Conservation (phyloP, 2,329 filamentous ascomycete genomes). For the Colletotrichum incanum region DNA sequence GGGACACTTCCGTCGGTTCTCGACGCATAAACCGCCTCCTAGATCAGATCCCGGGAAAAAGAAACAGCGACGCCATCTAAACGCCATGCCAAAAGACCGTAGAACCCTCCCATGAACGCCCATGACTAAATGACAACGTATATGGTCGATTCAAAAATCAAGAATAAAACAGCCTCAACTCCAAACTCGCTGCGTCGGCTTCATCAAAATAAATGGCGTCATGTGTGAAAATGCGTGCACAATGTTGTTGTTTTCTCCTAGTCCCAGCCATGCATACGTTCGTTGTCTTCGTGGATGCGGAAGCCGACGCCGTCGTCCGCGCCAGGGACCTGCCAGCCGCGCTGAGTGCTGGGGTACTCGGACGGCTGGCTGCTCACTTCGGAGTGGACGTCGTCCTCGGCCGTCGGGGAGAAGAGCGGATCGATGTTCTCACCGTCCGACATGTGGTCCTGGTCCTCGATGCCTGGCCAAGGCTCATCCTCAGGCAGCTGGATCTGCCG, state of each 20-base stretch:
- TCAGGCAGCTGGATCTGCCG: slow-evolving; percentile 60
- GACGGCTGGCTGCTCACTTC: slow-evolving; percentile 67
- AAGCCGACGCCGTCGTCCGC: slow-evolving; percentile 50
- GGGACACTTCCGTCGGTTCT: not conserved
- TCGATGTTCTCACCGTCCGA: slow-evolving; percentile 69
- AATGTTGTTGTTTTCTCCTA: not conserved
- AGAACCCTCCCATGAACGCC: slow-evolving; percentile 8
- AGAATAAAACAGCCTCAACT: slow-evolving; percentile 26
- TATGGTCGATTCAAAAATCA: slow-evolving; percentile 27
- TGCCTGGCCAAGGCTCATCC: slow-evolving; percentile 71
- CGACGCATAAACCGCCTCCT: not conserved
- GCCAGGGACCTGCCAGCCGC: slow-evolving; percentile 54
- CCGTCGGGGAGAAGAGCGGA: slow-evolving; percentile 51
- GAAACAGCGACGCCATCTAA: slow-evolving; percentile 15
- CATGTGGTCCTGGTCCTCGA: slow-evolving; percentile 65
- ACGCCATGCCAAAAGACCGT: slow-evolving; percentile 26
- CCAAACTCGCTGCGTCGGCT: slow-evolving; percentile 40
- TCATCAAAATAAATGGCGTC: slow-evolving; percentile 30
- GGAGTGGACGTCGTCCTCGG: slow-evolving; percentile 51
- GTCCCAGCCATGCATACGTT: slow-evolving; percentile 40
- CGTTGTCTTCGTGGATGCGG: slow-evolving; percentile 59
- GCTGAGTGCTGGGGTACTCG: slow-evolving; percentile 70
- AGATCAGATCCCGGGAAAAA: slow-evolving; percentile 8
- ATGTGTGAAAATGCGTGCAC: not conserved
- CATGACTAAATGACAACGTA: slow-evolving; percentile 21